Evolutionary conservation across 2,329 filamentous ascomycete species (phyloP).

Genomic region (Alternaria atra): DNA sequence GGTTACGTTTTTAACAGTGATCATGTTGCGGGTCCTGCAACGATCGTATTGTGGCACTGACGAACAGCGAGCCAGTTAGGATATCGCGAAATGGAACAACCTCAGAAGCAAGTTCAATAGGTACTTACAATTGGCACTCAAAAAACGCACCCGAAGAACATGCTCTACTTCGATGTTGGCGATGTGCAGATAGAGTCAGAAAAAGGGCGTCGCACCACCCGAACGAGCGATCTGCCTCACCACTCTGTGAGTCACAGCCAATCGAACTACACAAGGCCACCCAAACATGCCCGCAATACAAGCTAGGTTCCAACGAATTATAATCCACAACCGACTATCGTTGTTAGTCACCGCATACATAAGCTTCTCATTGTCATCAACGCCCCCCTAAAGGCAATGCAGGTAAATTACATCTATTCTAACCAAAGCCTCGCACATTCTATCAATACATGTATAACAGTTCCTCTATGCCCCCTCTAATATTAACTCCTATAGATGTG

Average conservation of each 20-base stretch:
- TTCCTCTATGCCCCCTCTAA: background rate
- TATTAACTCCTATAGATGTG: background rate
- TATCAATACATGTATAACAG: background rate
- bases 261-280: background rate
- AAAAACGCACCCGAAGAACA: background rate
- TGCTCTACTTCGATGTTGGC: background rate
- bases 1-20: background rate
- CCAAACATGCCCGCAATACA: background rate
- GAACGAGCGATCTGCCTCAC: background rate
- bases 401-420: background rate
- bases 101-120: fast-evolving
- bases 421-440: background rate
- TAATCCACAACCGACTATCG: background rate
- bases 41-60: background rate
- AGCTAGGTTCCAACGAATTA: too few species aligned
- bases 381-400: background rate
- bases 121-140: background rate
- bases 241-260: background rate
- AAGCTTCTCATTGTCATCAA: background rate
- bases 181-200: background rate
- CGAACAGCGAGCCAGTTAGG: background rate
- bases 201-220: background rate
- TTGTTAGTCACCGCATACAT: background rate
- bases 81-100: background rate
- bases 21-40: background rate